Conservation (phyloP, 1,284 basidiomycete genomes). For the Naganishia sp. region DNA sequence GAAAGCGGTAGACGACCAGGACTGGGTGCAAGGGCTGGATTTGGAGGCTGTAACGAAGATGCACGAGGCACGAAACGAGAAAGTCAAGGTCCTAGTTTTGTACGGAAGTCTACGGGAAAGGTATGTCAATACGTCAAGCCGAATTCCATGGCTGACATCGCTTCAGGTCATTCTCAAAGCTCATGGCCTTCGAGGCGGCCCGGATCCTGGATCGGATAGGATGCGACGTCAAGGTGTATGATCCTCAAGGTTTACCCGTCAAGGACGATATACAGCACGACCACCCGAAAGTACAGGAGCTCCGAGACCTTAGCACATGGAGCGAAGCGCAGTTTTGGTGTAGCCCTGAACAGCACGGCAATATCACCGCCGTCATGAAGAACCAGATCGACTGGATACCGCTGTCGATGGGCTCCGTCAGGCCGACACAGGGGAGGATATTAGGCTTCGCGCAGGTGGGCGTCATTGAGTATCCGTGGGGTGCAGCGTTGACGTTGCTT, state of each 20-base stretch:
- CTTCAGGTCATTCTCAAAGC: conserved; percentile 49
- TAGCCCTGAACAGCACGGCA: conserved; percentile 51
- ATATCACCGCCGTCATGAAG: conserved; percentile 53
- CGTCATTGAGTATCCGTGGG: neutral
- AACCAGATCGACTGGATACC: conserved; percentile 55
- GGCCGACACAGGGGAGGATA: conserved; percentile 53
- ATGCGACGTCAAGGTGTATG: conserved; percentile 50
- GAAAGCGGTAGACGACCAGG: conserved; percentile 23
- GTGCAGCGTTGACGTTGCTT: neutral
- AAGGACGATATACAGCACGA: conserved; percentile 48
- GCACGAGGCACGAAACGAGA: conserved; percentile 13
- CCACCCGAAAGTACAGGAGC: conserved; percentile 46
- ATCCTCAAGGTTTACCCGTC: conserved; percentile 48
- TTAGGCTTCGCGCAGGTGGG: conserved; percentile 42
- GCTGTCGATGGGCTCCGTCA: conserved; percentile 46
- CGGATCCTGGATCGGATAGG: conserved; percentile 46
- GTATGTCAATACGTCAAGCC: conserved; percentile 33
- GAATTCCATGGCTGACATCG: neutral
- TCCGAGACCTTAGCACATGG: conserved; percentile 44
- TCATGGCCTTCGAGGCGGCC: conserved; percentile 51
- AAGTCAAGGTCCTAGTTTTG: conserved; percentile 44
- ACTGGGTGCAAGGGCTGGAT: conserved; percentile 30
- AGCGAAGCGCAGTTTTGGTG: conserved; percentile 51
- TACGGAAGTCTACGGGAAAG: conserved; percentile 47
- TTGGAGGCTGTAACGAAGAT: conserved; percentile 24